These are phyloP conservation scores for Scheffersomyces spartinae DNA, from an alignment of 805 yeast species.

Conservation along the genomic window DNA sequence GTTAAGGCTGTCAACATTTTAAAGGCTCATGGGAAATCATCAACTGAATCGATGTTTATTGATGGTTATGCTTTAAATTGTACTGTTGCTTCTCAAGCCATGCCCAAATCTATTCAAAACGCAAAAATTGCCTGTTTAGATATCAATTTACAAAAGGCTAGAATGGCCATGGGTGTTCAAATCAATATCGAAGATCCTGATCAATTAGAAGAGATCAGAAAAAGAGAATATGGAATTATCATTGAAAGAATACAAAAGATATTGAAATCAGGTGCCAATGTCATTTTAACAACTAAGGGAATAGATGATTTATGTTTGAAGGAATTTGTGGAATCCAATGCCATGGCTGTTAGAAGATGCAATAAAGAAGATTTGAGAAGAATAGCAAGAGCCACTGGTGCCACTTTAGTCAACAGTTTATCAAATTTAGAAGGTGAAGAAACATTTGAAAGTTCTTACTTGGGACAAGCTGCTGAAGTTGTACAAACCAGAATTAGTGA, in stretches of 20 bases:
- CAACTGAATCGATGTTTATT: constrained; percentile 75
- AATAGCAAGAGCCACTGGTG: constrained; percentile 97
- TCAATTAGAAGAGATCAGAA: constrained; percentile 84
- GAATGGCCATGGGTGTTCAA: constrained; percentile 98
- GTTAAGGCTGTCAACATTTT: constrained; percentile 93
- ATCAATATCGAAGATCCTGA: constrained; percentile 96
- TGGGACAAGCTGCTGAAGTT: constrained; percentile 88
- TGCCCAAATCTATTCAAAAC: constrained; percentile 58
- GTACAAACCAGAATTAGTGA: constrained; percentile 85
- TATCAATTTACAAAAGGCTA: constrained; percentile 87
- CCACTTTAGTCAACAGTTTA: constrained; percentile 75
- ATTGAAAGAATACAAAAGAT: constrained; percentile 75
- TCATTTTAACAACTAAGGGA: constrained; percentile 86
- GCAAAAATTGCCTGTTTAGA: constrained; percentile 86
- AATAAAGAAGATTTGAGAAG: constrained; percentile 93
- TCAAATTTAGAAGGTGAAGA: constrained; percentile 95
- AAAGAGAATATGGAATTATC: constrained; percentile 78
- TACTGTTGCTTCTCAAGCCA: constrained; percentile 95
- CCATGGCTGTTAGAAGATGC: constrained; percentile 95
- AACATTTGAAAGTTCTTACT: constrained; percentile 69
- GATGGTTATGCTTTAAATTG: constrained; percentile 95
- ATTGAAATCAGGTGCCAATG: constrained; percentile 83
- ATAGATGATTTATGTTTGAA: constrained; percentile 88
- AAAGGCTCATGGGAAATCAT: constrained; percentile 93
- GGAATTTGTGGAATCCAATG: constrained; percentile 82